These are phyloP conservation scores for Arthrobotrys sinensis DNA, from an alignment of 2,329 filamentous ascomycete species.

Conservation along the genomic window DNA sequence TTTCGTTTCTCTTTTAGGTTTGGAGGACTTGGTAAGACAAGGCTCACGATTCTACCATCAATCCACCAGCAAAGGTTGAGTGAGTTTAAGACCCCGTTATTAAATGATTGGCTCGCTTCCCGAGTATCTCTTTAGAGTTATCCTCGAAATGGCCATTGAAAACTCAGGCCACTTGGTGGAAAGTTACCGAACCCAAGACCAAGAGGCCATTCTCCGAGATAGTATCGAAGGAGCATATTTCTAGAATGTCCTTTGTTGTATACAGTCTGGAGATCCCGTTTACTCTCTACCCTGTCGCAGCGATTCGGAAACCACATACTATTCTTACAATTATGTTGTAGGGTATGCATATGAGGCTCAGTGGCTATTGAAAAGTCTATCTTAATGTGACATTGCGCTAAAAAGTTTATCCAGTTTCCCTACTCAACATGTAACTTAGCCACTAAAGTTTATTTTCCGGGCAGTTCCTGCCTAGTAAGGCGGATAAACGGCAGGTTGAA, in stretches of 20 bases:
- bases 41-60: conserved; percentile 36
- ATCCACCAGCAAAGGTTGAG: conserved; percentile 14
- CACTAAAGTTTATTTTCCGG: conserved; percentile 39
- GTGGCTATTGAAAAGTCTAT: conserved; percentile 42
- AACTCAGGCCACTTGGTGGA: conserved; percentile 1
- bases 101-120: conserved; percentile 30
- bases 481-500: neutral
- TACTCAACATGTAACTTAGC: conserved; percentile 49
- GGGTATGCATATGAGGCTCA: conserved; percentile 51
- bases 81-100: conserved; percentile 40
- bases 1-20: conserved; percentile 58
- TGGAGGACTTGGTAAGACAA: conserved; percentile 29
- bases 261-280: neutral
- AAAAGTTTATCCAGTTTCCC: conserved; percentile 37
- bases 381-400: conserved; percentile 30
- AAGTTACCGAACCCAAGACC: conserved; percentile 34
- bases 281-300: conserved; percentile 21
- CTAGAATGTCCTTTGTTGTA: conserved; percentile 20
- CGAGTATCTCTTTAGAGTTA: conserved; percentile 8
- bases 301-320: conserved; percentile 48
- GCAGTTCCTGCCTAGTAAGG: neutral
- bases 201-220: neutral
- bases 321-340: conserved; percentile 7
- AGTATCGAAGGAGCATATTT: conserved; percentile 9
- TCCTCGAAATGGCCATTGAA: conserved; percentile 2